Conservation (phyloP, 345 rosid genomes). For the Syzygium grande region DNA sequence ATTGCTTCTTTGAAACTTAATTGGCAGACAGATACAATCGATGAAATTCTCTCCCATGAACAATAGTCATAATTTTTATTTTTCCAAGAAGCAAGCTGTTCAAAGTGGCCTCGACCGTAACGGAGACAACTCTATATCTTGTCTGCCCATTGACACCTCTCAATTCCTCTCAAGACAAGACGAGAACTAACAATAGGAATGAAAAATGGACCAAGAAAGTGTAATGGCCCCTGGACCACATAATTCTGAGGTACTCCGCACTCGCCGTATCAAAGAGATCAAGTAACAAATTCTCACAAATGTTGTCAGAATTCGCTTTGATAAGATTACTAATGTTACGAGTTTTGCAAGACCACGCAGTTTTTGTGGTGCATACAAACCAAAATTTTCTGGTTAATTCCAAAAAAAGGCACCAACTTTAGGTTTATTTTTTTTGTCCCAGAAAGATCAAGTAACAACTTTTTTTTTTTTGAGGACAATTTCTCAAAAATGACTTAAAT, state of each 20-base stretch:
- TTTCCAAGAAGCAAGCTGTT: neutral
- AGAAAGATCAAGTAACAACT: too few relatives aligned
- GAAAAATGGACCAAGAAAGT: neutral
- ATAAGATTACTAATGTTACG: neutral
- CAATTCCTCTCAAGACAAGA: neutral
- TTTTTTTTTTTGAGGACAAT: too few relatives aligned
- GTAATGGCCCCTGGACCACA: neutral
- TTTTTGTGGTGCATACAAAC: neutral
- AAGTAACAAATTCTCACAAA: neutral
- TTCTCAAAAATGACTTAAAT: too few relatives aligned
- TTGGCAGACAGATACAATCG: too few relatives aligned
- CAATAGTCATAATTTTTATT: neutral
- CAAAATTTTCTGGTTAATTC: too few relatives aligned
- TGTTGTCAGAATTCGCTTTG: neutral
- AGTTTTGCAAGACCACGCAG: neutral
- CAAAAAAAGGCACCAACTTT: too few relatives aligned
- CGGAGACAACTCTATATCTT: neutral
- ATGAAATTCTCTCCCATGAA: too few relatives aligned
- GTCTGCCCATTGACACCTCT: neutral
- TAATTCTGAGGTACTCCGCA: neutral
- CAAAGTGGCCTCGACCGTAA: neutral
- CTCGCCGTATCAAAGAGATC: neutral
- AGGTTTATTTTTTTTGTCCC: too few relatives aligned
- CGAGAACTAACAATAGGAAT: neutral
- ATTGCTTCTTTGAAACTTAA: neutral